A percentile compares a stretch with the other conserved stretches of the same genome.
phyloP scores from a whole-genome alignment of 345 rosid genomes.

The Melaleuca alternifolia region DNA sequence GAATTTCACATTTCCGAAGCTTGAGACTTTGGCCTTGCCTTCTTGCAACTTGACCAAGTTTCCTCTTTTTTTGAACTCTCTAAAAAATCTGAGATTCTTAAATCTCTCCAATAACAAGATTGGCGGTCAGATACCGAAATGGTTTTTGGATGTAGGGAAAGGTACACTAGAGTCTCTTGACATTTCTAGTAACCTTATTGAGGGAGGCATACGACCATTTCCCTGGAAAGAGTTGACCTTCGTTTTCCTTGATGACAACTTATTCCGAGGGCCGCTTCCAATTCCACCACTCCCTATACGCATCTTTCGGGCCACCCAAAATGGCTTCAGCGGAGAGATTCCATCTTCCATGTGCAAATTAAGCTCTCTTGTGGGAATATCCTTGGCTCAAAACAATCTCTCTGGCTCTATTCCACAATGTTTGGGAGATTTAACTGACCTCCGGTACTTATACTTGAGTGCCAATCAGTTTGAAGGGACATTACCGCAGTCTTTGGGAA shows the following conservation, averaged over 20 bases:
- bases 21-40: background rate
- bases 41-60: background rate
- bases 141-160: background rate
- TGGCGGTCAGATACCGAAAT: background rate
- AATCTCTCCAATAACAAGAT: background rate
- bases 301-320: background rate
- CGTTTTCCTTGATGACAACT: background rate
- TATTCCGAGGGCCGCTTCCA: background rate
- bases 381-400: constrained; percentile 6
- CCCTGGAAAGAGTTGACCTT: background rate
- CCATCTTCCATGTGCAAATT: constrained; percentile 1
- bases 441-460: background rate
- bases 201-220: background rate
- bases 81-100: background rate
- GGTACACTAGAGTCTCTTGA: fast-evolving
- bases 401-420: constrained; percentile 6
- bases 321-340: background rate
- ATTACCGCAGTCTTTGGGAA: background rate
- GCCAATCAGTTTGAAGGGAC: constrained; percentile 5
- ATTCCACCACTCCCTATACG: background rate
- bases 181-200: background rate
- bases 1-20: background rate
- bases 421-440: constrained; percentile 1
- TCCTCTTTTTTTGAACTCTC: background rate
- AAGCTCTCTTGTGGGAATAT: background rate